Evolutionary conservation across 2,329 filamentous ascomycete species (phyloP).

Genomic region (Pestalotiopsis sp.): DNA sequence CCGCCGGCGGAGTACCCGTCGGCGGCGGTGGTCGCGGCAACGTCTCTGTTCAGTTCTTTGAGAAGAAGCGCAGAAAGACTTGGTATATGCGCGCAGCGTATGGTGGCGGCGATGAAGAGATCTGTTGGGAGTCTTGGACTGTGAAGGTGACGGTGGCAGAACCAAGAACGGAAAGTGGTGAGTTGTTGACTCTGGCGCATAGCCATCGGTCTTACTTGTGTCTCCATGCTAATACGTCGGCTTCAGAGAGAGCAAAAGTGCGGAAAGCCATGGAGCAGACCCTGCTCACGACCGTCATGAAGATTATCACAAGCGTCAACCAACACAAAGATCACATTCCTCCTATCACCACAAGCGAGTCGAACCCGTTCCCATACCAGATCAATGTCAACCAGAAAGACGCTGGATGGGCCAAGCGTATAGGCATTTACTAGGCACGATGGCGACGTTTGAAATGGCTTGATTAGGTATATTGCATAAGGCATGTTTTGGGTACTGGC

Average conservation of each 20-base stretch:
- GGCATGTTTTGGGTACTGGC: background rate
- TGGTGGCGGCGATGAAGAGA: conserved; percentile 75
- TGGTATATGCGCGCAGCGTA: conserved; percentile 65
- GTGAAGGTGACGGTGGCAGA: conserved; percentile 92
- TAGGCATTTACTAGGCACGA: conserved; percentile 67
- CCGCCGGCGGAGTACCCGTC: background rate
- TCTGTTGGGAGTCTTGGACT: conserved; percentile 97
- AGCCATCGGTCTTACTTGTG: background rate
- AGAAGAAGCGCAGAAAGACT: conserved; percentile 83
- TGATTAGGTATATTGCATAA: background rate
- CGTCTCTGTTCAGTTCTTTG: conserved; percentile 89
- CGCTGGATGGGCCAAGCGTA: conserved; percentile 77
- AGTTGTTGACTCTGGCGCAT: conserved; percentile 30
- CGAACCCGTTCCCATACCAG: conserved; percentile 94
- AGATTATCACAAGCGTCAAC: conserved; percentile 87
- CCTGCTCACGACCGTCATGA: conserved; percentile 83
- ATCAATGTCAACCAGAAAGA: conserved; percentile 86
- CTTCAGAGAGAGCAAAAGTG: conserved; percentile 82
- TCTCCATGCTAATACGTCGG: background rate
- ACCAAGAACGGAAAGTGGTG: conserved; percentile 85
- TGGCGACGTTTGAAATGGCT: background rate
- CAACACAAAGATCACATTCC: conserved; percentile 94
- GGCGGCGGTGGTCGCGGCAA: conserved; percentile 51
- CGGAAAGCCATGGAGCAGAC: conserved; percentile 90
- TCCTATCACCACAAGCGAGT: conserved; percentile 87